phyloP scores from a whole-genome alignment of 2,329 filamentous ascomycete genomes.

The Diplodia seriata region DNA sequence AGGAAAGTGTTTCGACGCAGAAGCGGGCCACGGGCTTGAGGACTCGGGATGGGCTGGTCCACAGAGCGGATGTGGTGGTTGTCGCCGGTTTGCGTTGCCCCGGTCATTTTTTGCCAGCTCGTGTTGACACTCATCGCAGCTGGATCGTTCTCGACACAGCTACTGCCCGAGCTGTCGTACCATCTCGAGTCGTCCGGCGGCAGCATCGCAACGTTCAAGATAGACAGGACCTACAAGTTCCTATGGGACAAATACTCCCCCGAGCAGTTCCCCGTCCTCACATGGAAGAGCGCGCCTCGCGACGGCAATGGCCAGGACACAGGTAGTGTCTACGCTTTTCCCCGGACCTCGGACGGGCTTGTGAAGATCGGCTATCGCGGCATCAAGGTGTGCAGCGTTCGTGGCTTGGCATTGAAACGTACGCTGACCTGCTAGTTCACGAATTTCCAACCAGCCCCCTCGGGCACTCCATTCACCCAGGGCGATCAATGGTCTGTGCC shows the following conservation, averaged over 20 bases:
- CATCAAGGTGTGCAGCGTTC: constrained; percentile 2
- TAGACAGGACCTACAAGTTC: not conserved
- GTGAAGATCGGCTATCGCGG: constrained; percentile 11
- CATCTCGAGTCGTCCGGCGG: constrained; percentile 5
- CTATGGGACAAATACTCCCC: constrained; percentile 5
- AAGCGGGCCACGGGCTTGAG: not conserved
- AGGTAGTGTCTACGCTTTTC: constrained; percentile 9
- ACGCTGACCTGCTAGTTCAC: constrained; percentile 1
- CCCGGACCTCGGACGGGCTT: not conserved
- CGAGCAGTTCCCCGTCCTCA: constrained; percentile 1
- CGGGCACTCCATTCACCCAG: constrained; percentile 1
- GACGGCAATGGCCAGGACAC: not conserved
- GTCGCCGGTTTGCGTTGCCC: not conserved
- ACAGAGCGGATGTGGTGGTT: constrained; percentile 6
- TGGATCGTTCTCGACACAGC: constrained; percentile 2
- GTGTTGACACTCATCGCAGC: not conserved
- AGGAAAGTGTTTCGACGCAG: not conserved
- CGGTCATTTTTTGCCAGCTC: not conserved
- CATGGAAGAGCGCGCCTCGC: constrained; percentile 1
- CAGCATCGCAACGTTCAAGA: constrained; percentile 2
- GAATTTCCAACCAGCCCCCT: not conserved
- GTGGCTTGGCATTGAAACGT: too few relatives aligned
- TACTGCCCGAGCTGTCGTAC: constrained; percentile 1
- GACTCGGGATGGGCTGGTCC: not conserved
- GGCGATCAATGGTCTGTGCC: constrained; percentile 8